Percentiles rank a stretch among this genome's conserved stretches.
Conservation (phyloP, 306 rosid genomes). For the Corylus americana region DNA sequence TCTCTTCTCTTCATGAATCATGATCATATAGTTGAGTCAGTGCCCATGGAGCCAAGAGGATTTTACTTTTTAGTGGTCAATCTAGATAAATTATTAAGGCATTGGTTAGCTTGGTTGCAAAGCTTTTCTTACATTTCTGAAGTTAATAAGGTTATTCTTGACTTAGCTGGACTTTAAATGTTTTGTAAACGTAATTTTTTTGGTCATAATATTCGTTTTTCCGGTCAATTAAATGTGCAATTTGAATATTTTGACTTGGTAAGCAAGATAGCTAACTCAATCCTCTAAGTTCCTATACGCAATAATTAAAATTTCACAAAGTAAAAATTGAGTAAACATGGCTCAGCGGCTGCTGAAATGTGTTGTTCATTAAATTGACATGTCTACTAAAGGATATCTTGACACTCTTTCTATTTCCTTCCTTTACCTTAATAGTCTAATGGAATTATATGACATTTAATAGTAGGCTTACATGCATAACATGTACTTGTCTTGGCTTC, state of each 20-base stretch:
- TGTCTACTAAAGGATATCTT: background rate
- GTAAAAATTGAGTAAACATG: too few relatives aligned
- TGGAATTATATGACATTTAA: background rate
- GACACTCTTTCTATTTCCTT: background rate
- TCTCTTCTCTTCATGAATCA: slow-evolving; percentile 47
- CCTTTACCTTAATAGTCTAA: background rate
- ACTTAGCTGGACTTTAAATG: background rate
- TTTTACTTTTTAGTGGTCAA: slow-evolving; percentile 33
- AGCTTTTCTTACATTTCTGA: slow-evolving; percentile 17
- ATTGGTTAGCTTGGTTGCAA: slow-evolving; percentile 1
- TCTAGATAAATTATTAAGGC: background rate
- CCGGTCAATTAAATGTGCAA: background rate
- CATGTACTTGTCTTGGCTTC: background rate
- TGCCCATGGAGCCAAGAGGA: slow-evolving; percentile 42
- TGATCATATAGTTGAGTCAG: slow-evolving; percentile 48
- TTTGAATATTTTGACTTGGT: too few relatives aligned
- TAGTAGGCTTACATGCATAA: background rate
- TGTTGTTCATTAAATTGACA: background rate
- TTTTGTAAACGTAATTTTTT: background rate
- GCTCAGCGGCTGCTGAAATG: background rate
- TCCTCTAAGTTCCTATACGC: too few relatives aligned
- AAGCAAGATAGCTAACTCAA: too few relatives aligned
- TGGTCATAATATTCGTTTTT: background rate
- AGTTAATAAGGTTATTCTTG: slow-evolving; percentile 9
- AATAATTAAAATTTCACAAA: too few relatives aligned